A percentile compares a stretch with the other conserved stretches of the same genome.
phyloP scores from a whole-genome alignment of 352 stramenopile genomes.

The Phytophthora boehmeriae region DNA sequence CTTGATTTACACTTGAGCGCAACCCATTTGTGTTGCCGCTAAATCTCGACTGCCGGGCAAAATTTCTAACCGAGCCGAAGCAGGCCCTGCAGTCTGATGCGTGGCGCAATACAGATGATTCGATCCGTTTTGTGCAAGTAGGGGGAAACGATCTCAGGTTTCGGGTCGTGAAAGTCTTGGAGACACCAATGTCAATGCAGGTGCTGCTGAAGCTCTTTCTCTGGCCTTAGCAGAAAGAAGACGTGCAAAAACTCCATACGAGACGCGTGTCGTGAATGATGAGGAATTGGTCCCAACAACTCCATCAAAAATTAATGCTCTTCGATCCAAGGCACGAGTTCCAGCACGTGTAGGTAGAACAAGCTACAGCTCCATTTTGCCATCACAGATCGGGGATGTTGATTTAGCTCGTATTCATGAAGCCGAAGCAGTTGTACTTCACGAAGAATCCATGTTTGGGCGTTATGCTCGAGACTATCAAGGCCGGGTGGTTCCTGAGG shows the following conservation, averaged over 20 bases:
- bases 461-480: constrained; percentile 72
- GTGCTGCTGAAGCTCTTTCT: constrained; percentile 29
- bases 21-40: constrained; percentile 91
- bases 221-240: constrained; percentile 53
- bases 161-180: constrained; percentile 10
- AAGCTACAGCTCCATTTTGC: constrained; percentile 33
- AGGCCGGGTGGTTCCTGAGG: constrained; percentile 69
- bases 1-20: constrained; percentile 80
- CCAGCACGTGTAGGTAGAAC: constrained; percentile 11
- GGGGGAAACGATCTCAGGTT: constrained; percentile 51
- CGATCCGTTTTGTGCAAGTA: constrained; percentile 58
- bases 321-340: constrained; percentile 19
- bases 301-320: constrained; percentile 10
- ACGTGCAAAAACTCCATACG: constrained; percentile 76
- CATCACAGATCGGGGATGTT: constrained; percentile 82
- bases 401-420: constrained; percentile 84
- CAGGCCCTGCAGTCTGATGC: background rate
- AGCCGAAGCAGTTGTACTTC: constrained; percentile 66
- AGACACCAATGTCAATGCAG: constrained; percentile 3
- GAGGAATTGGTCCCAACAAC: constrained; percentile 68
- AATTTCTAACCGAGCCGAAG: constrained; percentile 20
- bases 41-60: constrained; percentile 65
- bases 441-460: constrained; percentile 73
- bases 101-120: constrained; percentile 20
- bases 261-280: constrained; percentile 87